phyloP scores from a whole-genome alignment of 192 early-diverging fungal genomes.

The Geranomyces variabilis region DNA sequence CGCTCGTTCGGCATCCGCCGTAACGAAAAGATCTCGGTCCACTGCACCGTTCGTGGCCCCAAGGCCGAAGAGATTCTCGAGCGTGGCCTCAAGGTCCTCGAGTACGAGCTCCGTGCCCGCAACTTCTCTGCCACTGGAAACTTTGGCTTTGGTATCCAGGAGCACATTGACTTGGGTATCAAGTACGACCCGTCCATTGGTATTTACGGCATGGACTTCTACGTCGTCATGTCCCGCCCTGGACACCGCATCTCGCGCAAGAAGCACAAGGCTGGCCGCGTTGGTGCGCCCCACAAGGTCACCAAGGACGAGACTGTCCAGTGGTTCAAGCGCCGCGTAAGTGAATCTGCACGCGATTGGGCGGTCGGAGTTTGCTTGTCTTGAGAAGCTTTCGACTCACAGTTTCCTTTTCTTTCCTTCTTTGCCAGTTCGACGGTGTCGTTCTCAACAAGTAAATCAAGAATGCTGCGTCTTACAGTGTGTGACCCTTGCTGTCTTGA shows the following conservation, averaged over 20 bases:
- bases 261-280: conserved; percentile 79
- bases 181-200: conserved; percentile 99
- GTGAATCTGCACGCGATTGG: too few relatives aligned
- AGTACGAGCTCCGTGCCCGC: conserved; percentile 92
- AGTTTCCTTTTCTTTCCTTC: conserved; percentile 18
- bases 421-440: conserved; percentile 79
- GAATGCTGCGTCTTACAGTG: too few relatives aligned
- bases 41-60: conserved; percentile 96
- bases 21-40: conserved; percentile 99
- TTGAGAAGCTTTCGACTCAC: too few relatives aligned
- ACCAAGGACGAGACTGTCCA: conserved; percentile 93
- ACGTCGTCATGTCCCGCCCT: conserved; percentile 97
- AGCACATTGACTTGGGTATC: conserved; percentile 99
- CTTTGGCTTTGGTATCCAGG: conserved; percentile 99
- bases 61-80: conserved; percentile 98
- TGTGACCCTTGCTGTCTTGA: too few relatives aligned
- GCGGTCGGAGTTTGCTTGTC: background rate
- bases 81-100: conserved; percentile 99
- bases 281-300: conserved; percentile 91
- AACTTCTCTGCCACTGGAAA: conserved; percentile 99
- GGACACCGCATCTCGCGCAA: conserved; percentile 95
- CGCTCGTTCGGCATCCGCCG: conserved; percentile 99
- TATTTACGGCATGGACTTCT: conserved; percentile 99
- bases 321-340: conserved; percentile 96
- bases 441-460: conserved; percentile 78